These are phyloP conservation scores for Blastocystis sp. DNA, from an alignment of 352 stramenopile genomes.

Conservation along the genomic window DNA sequence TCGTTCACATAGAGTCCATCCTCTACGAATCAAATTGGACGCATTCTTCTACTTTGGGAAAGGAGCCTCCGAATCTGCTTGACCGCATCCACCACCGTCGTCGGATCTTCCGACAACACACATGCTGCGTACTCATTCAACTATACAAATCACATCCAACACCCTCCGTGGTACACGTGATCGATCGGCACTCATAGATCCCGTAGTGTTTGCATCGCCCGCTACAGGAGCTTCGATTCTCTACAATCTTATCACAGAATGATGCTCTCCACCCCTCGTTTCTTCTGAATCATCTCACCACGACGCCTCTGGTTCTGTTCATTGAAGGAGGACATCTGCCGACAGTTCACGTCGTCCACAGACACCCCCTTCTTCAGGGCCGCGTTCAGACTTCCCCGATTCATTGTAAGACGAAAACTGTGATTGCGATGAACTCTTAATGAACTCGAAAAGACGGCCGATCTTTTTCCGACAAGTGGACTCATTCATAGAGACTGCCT, in stretches of 20 bases:
- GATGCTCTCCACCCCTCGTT: background rate
- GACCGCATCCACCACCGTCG: background rate
- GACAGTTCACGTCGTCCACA: background rate
- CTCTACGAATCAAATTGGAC: background rate
- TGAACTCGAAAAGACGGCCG: background rate
- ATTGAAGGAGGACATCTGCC: background rate
- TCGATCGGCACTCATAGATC: background rate
- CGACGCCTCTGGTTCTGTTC: background rate
- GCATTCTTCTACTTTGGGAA: background rate
- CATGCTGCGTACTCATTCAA: background rate
- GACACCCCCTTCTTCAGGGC: slow-evolving; percentile 32
- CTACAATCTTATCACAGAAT: background rate
- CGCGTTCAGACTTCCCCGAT: slow-evolving; percentile 20
- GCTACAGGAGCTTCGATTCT: background rate
- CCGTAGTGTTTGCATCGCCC: background rate
- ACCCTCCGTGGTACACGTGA: background rate
- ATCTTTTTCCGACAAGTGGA: too few relatives aligned
- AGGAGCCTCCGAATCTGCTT: slow-evolving; percentile 25
- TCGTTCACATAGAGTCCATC: slow-evolving; percentile 60
- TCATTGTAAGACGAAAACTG: too few relatives aligned
- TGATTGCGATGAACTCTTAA: too few relatives aligned
- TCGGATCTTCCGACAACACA: background rate
- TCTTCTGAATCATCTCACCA: slow-evolving; percentile 28
- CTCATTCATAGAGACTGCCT: too few relatives aligned
- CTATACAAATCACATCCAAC: background rate